Base-by-base conservation (phyloP, 176 grass and related monocot genomes). In the Metroxylon sagu region DNA sequence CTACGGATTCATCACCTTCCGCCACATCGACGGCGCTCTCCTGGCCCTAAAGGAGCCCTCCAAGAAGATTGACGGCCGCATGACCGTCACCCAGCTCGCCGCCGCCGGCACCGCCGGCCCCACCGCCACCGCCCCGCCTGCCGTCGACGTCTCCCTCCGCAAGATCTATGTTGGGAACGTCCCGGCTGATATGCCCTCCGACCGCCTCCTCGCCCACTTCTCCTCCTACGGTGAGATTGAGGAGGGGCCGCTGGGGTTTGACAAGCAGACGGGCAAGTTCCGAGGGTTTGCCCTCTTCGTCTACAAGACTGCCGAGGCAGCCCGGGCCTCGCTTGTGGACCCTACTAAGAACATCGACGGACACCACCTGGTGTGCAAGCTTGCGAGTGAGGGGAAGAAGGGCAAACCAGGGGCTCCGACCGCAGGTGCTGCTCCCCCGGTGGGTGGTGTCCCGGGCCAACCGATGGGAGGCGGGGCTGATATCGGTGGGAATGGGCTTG, bases 81-180 rank as follows among this genome's bases (percentile, higher is more conserved):
- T 98, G 67, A 83, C 93, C 14, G 93, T 98, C 14, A 90, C 87
- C 14, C 93, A 98, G 60, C 93, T 98, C 23, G 93, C 93, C 1
- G 77, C 87, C 6, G 84, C 93, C 5, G 93, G 93, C 16, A 62
- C 71, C 8, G 71, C 87, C 0, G 92, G 87, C 5, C 19, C 4
- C 0, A 76, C 72, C 1, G 71, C 61, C 2, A 71, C 85, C 17
- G 80, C 68, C 56, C 43, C 35, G 1, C 64, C 79, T 3, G 26
- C 57, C 0, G 67, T 72, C 15, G 94, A 98, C 43, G 77, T 98
- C 19, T 77, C 88, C 7, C 84, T 81, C 8, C 87, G 94, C 48
- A 98, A 98, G 81, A 98, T 98, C 57, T 98, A 90, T 55, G 94
- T 93, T 2, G 94, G 87, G 29, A 98, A 98, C 69, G 94, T 98